Evolutionary conservation across 352 stramenopile species (phyloP).

Genomic region (Pilasporangium apinafurcum): DNA sequence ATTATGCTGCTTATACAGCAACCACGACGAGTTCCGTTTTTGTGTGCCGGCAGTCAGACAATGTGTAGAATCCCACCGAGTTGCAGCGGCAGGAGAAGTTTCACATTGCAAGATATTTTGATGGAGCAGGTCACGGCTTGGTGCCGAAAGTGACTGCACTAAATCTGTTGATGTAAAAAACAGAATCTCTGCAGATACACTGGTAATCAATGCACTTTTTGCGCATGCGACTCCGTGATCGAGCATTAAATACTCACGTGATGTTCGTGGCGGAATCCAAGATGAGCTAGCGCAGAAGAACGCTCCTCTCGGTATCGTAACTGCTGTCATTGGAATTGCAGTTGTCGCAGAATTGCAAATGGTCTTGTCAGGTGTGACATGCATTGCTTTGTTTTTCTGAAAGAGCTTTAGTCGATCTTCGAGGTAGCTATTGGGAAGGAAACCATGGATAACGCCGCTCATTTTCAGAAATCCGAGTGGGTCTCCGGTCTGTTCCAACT

Average conservation of each 20-base stretch:
- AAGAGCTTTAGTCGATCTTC: slow-evolving; percentile 9
- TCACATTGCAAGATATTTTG: slow-evolving; percentile 34
- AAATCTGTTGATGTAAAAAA: slow-evolving; percentile 45
- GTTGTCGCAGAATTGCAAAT: background rate
- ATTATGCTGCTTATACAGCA: background rate
- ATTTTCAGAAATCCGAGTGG: slow-evolving; percentile 37
- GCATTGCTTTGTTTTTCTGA: slow-evolving; percentile 5
- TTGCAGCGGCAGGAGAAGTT: too few relatives aligned
- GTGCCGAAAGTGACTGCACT: slow-evolving; percentile 16
- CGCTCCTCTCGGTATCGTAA: slow-evolving; percentile 24
- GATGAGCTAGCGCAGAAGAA: slow-evolving; percentile 49
- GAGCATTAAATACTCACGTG: slow-evolving; percentile 5
- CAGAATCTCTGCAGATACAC: slow-evolving; percentile 30
- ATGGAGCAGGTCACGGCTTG: slow-evolving; percentile 29
- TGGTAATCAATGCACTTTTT: slow-evolving; percentile 36
- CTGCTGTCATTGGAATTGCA: slow-evolving; percentile 5
- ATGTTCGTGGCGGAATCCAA: slow-evolving; percentile 37
- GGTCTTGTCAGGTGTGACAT: background rate
- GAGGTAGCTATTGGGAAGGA: slow-evolving; percentile 34
- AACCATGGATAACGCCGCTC: slow-evolving; percentile 45
- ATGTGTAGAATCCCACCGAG: too few relatives aligned
- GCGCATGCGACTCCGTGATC: slow-evolving; percentile 25
- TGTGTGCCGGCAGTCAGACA: background rate
- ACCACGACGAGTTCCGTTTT: background rate
- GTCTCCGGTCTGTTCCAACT: slow-evolving; percentile 41